Conservation (phyloP, 257 asterid species). For the Scutellaria baicalensis region DNA sequence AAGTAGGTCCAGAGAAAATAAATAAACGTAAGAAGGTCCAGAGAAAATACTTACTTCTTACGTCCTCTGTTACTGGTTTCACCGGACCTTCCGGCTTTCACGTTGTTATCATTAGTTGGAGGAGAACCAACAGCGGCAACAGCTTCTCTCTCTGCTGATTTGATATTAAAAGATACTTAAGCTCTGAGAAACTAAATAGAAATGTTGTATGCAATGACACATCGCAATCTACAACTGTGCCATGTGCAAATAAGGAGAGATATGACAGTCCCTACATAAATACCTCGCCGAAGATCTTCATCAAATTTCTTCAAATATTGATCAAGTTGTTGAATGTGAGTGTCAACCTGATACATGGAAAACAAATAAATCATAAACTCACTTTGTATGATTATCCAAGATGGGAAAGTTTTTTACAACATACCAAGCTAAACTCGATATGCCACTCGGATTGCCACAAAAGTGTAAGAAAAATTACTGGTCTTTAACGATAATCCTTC, state of each 20-base stretch:
- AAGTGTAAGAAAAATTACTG: not conserved
- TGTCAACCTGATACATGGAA: constrained; percentile 54
- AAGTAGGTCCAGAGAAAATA: constrained; percentile 4
- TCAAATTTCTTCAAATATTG: constrained; percentile 79
- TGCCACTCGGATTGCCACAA: not conserved
- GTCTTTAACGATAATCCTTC: not conserved
- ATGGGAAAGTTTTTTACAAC: not conserved
- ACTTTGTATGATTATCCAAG: not conserved
- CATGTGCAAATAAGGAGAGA: constrained; percentile 1
- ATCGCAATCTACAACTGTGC: not conserved
- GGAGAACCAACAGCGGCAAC: constrained; percentile 45
- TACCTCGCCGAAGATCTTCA: constrained; percentile 85
- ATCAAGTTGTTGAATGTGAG: constrained; percentile 94
- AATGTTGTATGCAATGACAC: not conserved
- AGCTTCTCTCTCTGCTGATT: constrained; percentile 65
- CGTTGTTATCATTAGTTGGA: constrained; percentile 45
- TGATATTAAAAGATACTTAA: constrained; percentile 10
- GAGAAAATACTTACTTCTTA: constrained; percentile 48
- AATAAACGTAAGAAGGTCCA: not conserved
- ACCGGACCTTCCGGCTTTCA: constrained; percentile 68
- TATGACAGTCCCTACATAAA: constrained; percentile 2
- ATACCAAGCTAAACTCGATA: constrained; percentile 1
- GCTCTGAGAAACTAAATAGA: not conserved
- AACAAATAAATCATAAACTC: constrained; percentile 8
- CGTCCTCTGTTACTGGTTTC: constrained; percentile 93